Base-by-base conservation (phyloP, 2,329 filamentous ascomycete genomes). In the Cladophialophora carrionii region DNA sequence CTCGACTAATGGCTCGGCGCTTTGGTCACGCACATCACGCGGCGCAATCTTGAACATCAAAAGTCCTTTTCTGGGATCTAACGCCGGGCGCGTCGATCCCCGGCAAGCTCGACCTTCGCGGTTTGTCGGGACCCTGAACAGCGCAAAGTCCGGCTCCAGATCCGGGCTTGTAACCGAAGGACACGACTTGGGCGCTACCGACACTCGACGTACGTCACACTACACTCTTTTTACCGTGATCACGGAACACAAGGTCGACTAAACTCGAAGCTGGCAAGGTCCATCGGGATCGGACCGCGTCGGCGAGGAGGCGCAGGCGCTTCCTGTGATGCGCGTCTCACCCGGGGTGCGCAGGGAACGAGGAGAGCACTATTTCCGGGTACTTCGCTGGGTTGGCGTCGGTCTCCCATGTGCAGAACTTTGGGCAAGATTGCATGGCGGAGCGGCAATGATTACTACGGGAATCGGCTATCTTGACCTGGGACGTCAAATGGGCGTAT, bases 301-400 rank as follows among this genome's bases (percentile, higher is more conserved):
- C 34, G 51, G 22, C 20, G 17, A 61, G 22, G 57, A 55, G 58
- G 58, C 58, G 58, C 58, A 61, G 58, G 58, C 58, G 37, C 49
- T 32, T 61, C 58, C 49, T 55, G 43, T 43, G 52, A 61, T 61
- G 49, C 48, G 41, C 51, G 49, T 61, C 58, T 61, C 14, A 61
- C 58, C 37, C 48, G 49, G 3, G 34, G 29, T 32, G 58, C 53
- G 41, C 41, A 32, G 49, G 49, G 46, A 41, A 31, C 9, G 34
- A 43, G 20, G 31, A 8, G 24, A 17, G 51, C 51, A 37, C 58
- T 55, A 61, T 61, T 61, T 60, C 57, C 58, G 58, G 58, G 58
- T 54, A 54, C 51, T 61, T 32, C 46, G 49, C 58, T 61, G 32
- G 58, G 24, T 29, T 61, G 34, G 51, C 34, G 22, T 54, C 32